Percentiles rank a stretch among this genome's conserved stretches.
phyloP scores from a whole-genome alignment of 2,329 filamentous ascomycete genomes.

The Didymellaceae sp. region DNA sequence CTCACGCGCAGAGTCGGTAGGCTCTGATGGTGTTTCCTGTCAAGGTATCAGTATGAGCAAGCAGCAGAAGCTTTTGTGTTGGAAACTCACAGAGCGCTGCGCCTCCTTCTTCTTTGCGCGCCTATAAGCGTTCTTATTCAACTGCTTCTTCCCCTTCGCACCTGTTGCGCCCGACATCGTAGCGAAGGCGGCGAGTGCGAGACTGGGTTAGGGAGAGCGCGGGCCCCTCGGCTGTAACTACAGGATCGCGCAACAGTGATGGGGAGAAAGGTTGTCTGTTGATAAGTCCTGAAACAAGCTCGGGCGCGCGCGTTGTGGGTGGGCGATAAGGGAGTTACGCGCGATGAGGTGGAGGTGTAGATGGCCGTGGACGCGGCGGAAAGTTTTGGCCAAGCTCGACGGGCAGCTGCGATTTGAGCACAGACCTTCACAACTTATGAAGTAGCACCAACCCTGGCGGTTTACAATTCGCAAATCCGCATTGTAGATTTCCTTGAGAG shows the following conservation, averaged over 20 bases:
- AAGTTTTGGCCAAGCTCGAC: slow-evolving; percentile 16
- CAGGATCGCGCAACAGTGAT: neutral
- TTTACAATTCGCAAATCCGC: too few species aligned
- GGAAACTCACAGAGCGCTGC: slow-evolving; percentile 66
- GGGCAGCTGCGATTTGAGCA: neutral
- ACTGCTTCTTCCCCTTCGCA: slow-evolving; percentile 60
- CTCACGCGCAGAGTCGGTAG: slow-evolving; percentile 43
- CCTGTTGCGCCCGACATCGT: slow-evolving; percentile 40
- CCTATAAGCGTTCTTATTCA: slow-evolving; percentile 92
- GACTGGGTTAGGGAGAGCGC: neutral
- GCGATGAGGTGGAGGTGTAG: slow-evolving; percentile 8
- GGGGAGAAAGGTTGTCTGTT: neutral
- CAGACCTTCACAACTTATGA: neutral
- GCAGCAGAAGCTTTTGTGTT: neutral
- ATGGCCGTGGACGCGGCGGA: slow-evolving; percentile 6
- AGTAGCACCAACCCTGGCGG: neutral
- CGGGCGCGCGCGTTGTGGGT: neutral
- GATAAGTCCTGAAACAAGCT: too few species aligned
- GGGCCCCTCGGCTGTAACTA: neutral
- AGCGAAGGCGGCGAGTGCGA: slow-evolving; percentile 5
- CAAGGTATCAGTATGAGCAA: slow-evolving; percentile 24
- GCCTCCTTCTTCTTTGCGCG: slow-evolving; percentile 96
- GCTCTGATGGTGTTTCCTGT: slow-evolving; percentile 46
- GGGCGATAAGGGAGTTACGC: neutral
- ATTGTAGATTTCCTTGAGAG: too few species aligned